phyloP scores from a whole-genome alignment of 257 asterid genomes.

The Cordia subcordata region DNA sequence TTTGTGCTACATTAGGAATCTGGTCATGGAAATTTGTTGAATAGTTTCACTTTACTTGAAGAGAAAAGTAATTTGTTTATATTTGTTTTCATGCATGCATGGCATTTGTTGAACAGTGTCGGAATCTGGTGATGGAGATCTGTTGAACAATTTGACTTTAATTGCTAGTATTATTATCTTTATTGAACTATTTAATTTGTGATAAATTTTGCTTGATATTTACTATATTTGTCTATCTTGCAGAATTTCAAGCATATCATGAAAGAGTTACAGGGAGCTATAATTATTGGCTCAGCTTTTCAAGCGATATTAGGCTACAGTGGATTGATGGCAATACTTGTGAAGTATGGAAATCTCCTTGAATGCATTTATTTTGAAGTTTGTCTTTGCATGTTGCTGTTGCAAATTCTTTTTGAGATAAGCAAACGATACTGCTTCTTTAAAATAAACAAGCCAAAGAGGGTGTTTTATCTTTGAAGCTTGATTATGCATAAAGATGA shows the following conservation, averaged over 20 bases:
- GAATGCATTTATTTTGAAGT: background rate
- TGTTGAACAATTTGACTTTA: too few species aligned
- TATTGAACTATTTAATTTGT: background rate
- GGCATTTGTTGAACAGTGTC: too few species aligned
- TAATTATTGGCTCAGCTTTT: conserved; percentile 89
- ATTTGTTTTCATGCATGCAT: too few species aligned
- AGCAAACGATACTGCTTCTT: too few species aligned
- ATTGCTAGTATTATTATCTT: background rate
- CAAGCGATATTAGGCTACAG: conserved; percentile 92
- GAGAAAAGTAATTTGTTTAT: too few species aligned
- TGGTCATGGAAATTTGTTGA: background rate
- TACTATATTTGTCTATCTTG: conserved; percentile 17
- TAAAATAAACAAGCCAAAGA: too few species aligned
- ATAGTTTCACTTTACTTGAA: too few species aligned
- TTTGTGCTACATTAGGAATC: too few species aligned
- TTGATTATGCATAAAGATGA: too few species aligned
- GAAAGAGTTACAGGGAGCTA: conserved; percentile 97
- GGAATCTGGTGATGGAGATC: background rate
- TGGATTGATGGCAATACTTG: conserved; percentile 70
- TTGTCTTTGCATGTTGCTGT: too few species aligned
- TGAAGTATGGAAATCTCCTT: conserved; percentile 44
- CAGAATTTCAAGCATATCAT: conserved; percentile 96
- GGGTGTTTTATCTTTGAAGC: too few species aligned
- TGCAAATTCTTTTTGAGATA: too few species aligned
- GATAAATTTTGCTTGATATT: conserved; percentile 5